Evolutionary conservation across 176 grass and related monocot genomes (phyloP), one percentile per base, ranked within the genome.

Genomic region (Zea luxurians): DNA sequence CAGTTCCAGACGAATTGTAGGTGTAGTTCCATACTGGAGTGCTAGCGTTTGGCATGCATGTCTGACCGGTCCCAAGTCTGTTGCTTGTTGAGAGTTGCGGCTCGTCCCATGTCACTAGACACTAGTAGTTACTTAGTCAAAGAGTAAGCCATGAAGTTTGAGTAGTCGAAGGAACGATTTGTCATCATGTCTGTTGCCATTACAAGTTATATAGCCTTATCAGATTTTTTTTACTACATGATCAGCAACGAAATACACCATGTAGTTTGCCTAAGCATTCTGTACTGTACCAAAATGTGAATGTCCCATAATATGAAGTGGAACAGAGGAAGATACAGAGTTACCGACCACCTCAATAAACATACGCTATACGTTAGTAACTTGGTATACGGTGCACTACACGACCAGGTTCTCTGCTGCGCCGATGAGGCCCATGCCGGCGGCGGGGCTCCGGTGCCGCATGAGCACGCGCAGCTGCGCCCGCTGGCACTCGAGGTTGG

Each of bases 401-500:
- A 82, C 66, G 36, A 97, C 80, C 37, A 97, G 18, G 74, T 86
- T 88, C 5, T 86, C 61, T 55, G 82, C 4, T 10, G 71, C 80
- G 61, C 62, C 75, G 50, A 80, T 43, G 66, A 91, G 41, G 17
- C 84, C 81, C 40, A 93, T 63, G 61, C 82, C 71, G 63, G 46
- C 76, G 62, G 74, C 71, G 3, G 85, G 83, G 9, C 70, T 89
- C 60, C 82, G 80, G 61, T 94, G 85, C 37, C 87, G 78, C 78
- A 85, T 81, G 53, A 97, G 68, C 16, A 92, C 83, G 27, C 89
- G 89, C 52, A 97, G 88, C 78, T 94, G 91, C 73, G 87, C 83
- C 9, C 91, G 88, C 66, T 94, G 95, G 78, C 91, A 97, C 77
- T 97, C 95, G 77, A 94, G 77, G 61, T 87, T 90, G 68, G 84